A percentile compares a stretch with the other conserved stretches of the same genome.
phyloP scores from a whole-genome alignment of 192 early-diverging fungal species.

The Coemansia sp. region DNA sequence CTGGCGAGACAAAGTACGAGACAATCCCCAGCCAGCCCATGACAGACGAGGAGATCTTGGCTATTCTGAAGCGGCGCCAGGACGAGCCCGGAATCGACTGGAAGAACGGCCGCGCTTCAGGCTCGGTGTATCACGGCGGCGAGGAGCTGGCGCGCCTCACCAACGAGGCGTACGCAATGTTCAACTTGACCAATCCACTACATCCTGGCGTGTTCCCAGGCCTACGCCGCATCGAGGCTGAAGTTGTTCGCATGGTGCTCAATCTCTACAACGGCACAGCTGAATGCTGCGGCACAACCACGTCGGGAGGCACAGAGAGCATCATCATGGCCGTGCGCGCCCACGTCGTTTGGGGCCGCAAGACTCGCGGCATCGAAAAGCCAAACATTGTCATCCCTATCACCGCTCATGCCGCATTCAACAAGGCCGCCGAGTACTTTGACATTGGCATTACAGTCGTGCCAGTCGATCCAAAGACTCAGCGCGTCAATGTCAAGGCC shows the following conservation, averaged over 20 bases:
- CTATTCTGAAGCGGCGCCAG: slow-evolving; percentile 62
- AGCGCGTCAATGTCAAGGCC: slow-evolving; percentile 73
- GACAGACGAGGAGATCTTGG: slow-evolving; percentile 60
- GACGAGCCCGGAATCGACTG: slow-evolving; percentile 70
- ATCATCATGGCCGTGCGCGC: slow-evolving; percentile 94
- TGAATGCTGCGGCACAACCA: slow-evolving; percentile 81
- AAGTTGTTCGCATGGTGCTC: slow-evolving; percentile 90
- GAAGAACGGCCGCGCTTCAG: slow-evolving; percentile 83
- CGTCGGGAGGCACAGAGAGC: slow-evolving; percentile 92
- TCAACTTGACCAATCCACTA: slow-evolving; percentile 82
- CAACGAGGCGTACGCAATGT: slow-evolving; percentile 80
- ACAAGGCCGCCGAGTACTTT: slow-evolving; percentile 93
- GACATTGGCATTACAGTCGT: slow-evolving; percentile 82
- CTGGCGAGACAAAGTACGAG: slow-evolving; percentile 63
- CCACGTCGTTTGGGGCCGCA: slow-evolving; percentile 83
- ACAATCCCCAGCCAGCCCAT: slow-evolving; percentile 68
- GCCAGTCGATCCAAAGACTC: slow-evolving; percentile 76
- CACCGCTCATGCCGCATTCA: slow-evolving; percentile 94
- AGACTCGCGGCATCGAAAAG: slow-evolving; percentile 73
- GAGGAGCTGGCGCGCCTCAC: slow-evolving; percentile 72
- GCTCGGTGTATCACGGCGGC: slow-evolving; percentile 92
- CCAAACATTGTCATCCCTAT: slow-evolving; percentile 93
- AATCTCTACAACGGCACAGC: slow-evolving; percentile 77
- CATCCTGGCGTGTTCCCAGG: slow-evolving; percentile 96
- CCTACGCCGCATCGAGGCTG: slow-evolving; percentile 92